Evolutionary conservation across 306 rosid genomes (phyloP).

Genomic region (Fragaria iinumae): DNA sequence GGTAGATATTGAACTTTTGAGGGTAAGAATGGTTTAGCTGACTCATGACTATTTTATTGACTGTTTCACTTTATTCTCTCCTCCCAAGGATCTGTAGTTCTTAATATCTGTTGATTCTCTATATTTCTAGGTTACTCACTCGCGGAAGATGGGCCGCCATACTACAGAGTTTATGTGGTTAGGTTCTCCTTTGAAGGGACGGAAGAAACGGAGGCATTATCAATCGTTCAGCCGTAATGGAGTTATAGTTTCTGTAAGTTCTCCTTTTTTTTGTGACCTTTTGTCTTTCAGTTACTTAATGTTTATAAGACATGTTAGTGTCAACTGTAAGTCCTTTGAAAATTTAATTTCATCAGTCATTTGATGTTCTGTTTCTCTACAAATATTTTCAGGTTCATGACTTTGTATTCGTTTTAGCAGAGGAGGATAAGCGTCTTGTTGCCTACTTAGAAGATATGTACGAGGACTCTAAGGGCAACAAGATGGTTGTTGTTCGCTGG

Average conservation of each 20-base stretch:
- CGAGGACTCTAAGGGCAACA: slow-evolving; percentile 88
- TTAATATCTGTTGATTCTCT: background rate
- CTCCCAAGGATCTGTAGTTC: background rate
- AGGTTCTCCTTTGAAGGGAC: slow-evolving; percentile 63
- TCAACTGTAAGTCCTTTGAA: background rate
- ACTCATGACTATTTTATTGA: background rate
- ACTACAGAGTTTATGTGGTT: slow-evolving; percentile 58
- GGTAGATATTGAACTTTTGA: slow-evolving; percentile 29
- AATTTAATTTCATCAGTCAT: slow-evolving; percentile 14
- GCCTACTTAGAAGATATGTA: slow-evolving; percentile 92
- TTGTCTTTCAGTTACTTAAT: background rate
- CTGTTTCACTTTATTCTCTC: background rate
- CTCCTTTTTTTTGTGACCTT: background rate
- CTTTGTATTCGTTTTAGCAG: slow-evolving; percentile 83
- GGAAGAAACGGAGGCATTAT: slow-evolving; percentile 66
- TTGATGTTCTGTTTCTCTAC: slow-evolving; percentile 6
- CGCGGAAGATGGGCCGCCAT: slow-evolving; percentile 27
- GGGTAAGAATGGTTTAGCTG: slow-evolving; percentile 45
- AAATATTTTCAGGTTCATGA: slow-evolving; percentile 61
- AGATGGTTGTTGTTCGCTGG: slow-evolving; percentile 98
- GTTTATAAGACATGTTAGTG: background rate
- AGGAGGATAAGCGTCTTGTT: slow-evolving; percentile 82
- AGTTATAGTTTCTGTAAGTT: slow-evolving; percentile 68
- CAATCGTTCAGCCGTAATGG: slow-evolving; percentile 57
- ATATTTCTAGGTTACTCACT: slow-evolving; percentile 42